These are phyloP conservation scores for Fraxinus baroniana DNA, from an alignment of 305 asterid species.

Conservation along the genomic window DNA sequence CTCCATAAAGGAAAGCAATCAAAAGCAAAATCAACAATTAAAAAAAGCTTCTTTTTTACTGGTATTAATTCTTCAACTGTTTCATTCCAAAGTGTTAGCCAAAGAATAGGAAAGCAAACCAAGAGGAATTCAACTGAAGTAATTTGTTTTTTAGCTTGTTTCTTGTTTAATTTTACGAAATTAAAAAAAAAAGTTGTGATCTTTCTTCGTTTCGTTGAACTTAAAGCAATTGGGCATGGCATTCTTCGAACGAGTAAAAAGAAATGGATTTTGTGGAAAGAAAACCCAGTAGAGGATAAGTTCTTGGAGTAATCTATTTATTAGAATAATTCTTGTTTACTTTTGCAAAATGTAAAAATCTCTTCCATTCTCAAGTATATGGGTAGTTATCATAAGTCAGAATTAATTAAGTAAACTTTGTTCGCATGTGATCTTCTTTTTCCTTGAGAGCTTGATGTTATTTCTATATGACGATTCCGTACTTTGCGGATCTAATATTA, in stretches of 20 bases:
- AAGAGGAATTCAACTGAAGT: conserved; percentile 11
- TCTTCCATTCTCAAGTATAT: not conserved
- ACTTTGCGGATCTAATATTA: conserved; percentile 16
- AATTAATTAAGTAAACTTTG: conserved; percentile 9
- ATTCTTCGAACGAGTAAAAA: not conserved
- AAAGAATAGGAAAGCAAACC: not conserved
- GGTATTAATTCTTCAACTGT: not conserved
- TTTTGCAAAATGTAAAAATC: not conserved
- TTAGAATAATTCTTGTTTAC: not conserved
- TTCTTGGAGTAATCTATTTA: not conserved
- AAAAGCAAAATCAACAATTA: not conserved
- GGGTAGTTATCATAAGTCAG: not conserved
- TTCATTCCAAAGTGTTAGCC: not conserved
- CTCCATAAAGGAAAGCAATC: not conserved
- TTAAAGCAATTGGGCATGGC: conserved; percentile 6
- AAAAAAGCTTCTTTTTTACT: not conserved
- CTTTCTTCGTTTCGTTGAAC: not conserved
- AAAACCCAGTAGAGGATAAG: not conserved
- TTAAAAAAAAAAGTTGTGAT: not conserved
- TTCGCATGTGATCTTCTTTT: conserved; percentile 11
- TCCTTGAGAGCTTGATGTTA: not conserved
- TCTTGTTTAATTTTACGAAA: conserved; percentile 6
- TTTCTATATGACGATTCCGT: conserved; percentile 4
- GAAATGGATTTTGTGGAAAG: not conserved
- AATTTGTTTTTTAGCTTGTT: conserved; percentile 12